Conservation (phyloP, 2,329 filamentous ascomycete species). For the Endothia cerciana region DNA sequence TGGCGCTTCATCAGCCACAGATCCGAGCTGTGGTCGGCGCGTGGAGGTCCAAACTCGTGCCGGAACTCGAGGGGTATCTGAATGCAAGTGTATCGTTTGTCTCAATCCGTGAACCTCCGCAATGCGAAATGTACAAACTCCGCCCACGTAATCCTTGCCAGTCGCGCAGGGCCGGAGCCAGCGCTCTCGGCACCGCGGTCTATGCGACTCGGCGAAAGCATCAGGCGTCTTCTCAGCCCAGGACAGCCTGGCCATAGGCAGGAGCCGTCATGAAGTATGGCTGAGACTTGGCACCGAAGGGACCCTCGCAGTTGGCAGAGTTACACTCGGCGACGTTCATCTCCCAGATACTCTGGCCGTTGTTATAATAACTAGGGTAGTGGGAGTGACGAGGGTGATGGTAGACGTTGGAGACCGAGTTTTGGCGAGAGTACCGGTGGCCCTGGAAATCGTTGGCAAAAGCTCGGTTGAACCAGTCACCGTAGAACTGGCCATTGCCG, state of each 20-base stretch:
- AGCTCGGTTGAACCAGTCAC: conserved; percentile 56
- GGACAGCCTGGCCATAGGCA: conserved; percentile 58
- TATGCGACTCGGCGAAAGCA: not conserved
- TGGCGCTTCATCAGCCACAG: not conserved
- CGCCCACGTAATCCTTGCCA: conserved; percentile 20
- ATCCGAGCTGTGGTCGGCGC: not conserved
- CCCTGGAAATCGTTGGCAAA: conserved; percentile 44
- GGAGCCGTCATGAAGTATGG: conserved; percentile 52
- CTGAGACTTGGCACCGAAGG: conserved; percentile 47
- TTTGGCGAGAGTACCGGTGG: conserved; percentile 37
- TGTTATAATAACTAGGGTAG: conserved; percentile 50
- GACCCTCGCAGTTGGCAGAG: conserved; percentile 50
- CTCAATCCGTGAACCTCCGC: conserved; percentile 28
- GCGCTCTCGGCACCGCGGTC: not conserved
- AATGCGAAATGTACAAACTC: conserved; percentile 27
- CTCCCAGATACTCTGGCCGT: conserved; percentile 55
- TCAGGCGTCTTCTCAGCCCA: conserved; percentile 44
- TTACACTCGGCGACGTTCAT: conserved; percentile 53
- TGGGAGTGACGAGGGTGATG: conserved; percentile 47
- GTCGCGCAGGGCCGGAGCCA: conserved; percentile 1
- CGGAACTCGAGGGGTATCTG: conserved; percentile 29
- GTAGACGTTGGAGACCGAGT: conserved; percentile 39
- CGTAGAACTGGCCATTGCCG: conserved; percentile 57
- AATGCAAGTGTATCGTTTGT: conserved; percentile 30
- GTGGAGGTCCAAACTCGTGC: conserved; percentile 15